Base-by-base conservation (phyloP, 371 early-diverging fungal genomes). In the Rhizopus delemar region DNA sequence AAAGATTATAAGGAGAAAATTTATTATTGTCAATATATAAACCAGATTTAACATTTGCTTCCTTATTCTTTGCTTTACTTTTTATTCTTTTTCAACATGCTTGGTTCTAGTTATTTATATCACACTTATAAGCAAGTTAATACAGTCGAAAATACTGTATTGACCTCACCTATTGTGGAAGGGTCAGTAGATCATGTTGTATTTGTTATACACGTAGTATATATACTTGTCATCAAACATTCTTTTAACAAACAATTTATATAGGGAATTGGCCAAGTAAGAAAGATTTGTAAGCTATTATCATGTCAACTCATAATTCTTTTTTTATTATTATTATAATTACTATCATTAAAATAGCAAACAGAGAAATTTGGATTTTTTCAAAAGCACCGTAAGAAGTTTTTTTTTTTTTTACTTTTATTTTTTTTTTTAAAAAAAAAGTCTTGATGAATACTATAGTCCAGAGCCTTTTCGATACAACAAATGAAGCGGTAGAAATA, bases 261-360 rank as follows among this genome's bases (percentile, higher is more conserved):
- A 46, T 57, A 78, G 78, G 88, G 88, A 38, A 87, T 87, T 78
- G 88, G 88, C n/a, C 77, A 81, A 61, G 77, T 74, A 65, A 55
- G 48, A 32, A 34, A 32, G n/a, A 54, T 39, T 28, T 39, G 41
- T n/a, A 50, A 29, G 16, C 22, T 29, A 13, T 4, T 31, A 29
- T n/a, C 28, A 32, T 22, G n/a, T 43, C 8, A 43, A 43, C 43
- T 15, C 12, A 13, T 43, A n/a, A n/a, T 36, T 36, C 6, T 36
- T 2, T 8, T 11, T 36, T 36, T 5, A 36, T 36, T 36, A 36
- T 36, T 36, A 8, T 8, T 11, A 36, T 8, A 1, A 36, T 6
- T 22, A 22, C 22, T 38, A 3, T 16, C n/a, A 16, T 6, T 46
- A 31, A 51, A 32, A 49, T 55, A 77, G 72, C 85, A 85, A 74